These are phyloP conservation scores for Talaromyces stipitatus DNA, from an alignment of 495 filamentous ascomycete genomes.

Conservation along the genomic window DNA sequence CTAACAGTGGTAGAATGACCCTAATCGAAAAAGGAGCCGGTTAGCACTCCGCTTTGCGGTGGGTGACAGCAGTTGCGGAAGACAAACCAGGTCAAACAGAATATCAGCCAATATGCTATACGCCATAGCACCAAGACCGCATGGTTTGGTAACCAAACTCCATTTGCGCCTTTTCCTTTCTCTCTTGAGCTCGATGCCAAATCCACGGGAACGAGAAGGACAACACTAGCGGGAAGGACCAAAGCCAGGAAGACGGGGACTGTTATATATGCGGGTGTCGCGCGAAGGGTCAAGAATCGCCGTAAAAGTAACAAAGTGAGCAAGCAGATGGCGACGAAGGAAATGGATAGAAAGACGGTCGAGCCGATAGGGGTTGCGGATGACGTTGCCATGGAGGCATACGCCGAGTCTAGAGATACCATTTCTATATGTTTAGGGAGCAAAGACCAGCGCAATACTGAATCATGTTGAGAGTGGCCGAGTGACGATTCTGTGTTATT, in stretches of 20 bases:
- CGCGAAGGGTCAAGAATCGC: constrained; percentile 81
- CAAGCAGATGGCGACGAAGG: constrained; percentile 64
- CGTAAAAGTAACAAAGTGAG: constrained; percentile 77
- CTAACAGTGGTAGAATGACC: constrained; percentile 88
- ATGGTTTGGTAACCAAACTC: constrained; percentile 58
- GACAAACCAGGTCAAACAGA: constrained; percentile 79
- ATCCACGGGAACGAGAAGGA: constrained; percentile 94
- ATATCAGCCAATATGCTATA: constrained; percentile 94
- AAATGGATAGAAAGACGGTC: constrained; percentile 62
- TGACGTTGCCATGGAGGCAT: constrained; percentile 18
- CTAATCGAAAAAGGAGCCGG: constrained; percentile 26
- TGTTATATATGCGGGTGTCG: constrained; percentile 83
- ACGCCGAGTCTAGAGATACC: constrained; percentile 2
- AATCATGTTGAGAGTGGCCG: background rate
- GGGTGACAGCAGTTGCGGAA: background rate
- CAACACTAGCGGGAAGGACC: constrained; percentile 84
- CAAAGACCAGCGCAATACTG: background rate
- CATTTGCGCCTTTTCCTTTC: constrained; percentile 50
- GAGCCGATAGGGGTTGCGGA: constrained; percentile 49
- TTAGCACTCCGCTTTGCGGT: background rate
- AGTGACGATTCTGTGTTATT: background rate
- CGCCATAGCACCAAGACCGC: constrained; percentile 80
- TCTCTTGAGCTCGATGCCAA: constrained; percentile 77
- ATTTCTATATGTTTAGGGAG: background rate
- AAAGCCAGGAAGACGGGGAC: constrained; percentile 90